A percentile compares a stretch with the other conserved stretches of the same genome.
phyloP scores from a whole-genome alignment of 83 land plant genomes.

The Thuja plicata region DNA sequence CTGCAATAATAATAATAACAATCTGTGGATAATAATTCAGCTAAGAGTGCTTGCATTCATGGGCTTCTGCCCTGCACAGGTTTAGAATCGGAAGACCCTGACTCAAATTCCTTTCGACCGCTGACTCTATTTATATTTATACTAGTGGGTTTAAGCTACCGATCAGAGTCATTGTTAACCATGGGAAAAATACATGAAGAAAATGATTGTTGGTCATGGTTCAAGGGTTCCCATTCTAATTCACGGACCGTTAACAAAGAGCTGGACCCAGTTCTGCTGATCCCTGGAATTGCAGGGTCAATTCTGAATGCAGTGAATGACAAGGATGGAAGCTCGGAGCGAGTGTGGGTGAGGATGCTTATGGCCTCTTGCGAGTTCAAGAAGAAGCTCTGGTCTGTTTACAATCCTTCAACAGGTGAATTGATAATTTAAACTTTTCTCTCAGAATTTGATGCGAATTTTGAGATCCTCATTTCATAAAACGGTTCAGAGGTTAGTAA shows the following conservation, averaged over 20 bases:
- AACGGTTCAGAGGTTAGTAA: neutral
- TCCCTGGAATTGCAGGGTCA: constrained; percentile 70
- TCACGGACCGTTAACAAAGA: neutral
- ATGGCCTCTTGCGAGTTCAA: constrained; percentile 60
- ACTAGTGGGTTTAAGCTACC: neutral
- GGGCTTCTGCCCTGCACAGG: neutral
- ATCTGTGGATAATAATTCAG: neutral
- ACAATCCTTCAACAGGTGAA: constrained; percentile 57
- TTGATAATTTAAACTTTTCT: neutral
- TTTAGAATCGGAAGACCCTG: neutral
- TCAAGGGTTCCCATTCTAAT: neutral
- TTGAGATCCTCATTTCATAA: neutral
- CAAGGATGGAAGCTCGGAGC: constrained; percentile 29
- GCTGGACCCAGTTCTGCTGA: constrained; percentile 57
- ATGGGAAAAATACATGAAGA: constrained; percentile 1
- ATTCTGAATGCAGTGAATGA: constrained; percentile 56
- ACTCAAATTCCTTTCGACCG: neutral
- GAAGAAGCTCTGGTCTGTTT: constrained; percentile 55
- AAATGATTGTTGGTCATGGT: constrained; percentile 7
- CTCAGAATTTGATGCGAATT: neutral
- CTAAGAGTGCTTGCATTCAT: neutral
- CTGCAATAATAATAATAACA: too few species aligned
- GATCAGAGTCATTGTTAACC: neutral
- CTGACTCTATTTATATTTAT: neutral
- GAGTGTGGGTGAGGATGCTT: constrained; percentile 74